These are phyloP conservation scores for Lasiodiplodia theobromae DNA, from an alignment of 2,329 filamentous ascomycete species.

Conservation along the genomic window DNA sequence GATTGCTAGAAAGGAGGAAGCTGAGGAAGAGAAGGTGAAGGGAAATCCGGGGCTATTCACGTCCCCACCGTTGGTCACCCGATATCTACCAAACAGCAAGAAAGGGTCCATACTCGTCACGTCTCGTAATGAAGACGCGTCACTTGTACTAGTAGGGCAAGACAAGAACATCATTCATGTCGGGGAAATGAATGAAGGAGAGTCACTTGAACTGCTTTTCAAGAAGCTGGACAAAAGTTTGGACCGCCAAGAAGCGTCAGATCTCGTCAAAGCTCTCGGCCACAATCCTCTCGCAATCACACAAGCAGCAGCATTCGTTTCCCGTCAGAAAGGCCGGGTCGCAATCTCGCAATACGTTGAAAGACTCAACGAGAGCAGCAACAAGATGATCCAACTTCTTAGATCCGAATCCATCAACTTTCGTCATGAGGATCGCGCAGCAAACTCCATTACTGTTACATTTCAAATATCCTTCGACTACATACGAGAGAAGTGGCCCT, in stretches of 20 bases:
- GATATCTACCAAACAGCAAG: background rate
- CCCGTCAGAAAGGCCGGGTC: no score
- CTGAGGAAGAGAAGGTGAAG: background rate
- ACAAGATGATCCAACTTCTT: constrained; percentile 36
- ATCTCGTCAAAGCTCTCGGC: constrained; percentile 33
- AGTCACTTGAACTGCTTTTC: background rate
- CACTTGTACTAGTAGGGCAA: background rate
- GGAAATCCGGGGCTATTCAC: no score
- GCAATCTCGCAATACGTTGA: constrained; percentile 44
- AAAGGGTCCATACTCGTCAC: constrained; percentile 28
- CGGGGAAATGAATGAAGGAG: background rate
- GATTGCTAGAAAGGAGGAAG: no score
- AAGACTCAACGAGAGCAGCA: constrained; percentile 43
- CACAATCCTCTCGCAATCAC: constrained; percentile 45
- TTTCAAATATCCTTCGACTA: constrained; percentile 46
- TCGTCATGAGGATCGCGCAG: constrained; percentile 43
- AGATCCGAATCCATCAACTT: constrained; percentile 40
- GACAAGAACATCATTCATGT: no score
- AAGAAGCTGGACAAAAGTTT: background rate
- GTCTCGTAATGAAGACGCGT: background rate
- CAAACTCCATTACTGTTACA: constrained; percentile 46
- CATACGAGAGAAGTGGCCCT: constrained; percentile 40
- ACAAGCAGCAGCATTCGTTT: constrained; percentile 46
- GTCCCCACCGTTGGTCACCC: background rate
- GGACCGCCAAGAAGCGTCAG: background rate